A percentile compares a stretch with the other conserved stretches of the same genome.
Evolutionary conservation across 2,329 filamentous ascomycete species (phyloP).

Genomic region (Colletotrichum siamense): DNA sequence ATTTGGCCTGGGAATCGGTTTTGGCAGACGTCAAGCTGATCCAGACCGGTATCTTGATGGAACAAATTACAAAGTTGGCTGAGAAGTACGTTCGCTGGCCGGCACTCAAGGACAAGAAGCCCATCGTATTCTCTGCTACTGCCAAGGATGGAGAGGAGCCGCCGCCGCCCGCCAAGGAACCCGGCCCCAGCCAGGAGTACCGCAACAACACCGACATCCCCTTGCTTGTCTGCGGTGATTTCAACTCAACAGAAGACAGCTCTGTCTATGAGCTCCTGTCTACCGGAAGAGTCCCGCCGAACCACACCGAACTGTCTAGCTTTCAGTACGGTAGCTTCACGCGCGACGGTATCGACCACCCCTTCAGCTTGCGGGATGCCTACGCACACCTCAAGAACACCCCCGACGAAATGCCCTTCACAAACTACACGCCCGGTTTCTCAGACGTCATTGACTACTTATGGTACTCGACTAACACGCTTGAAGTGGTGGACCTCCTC

Average conservation of each 20-base stretch:
- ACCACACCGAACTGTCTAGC: slow-evolving; percentile 80
- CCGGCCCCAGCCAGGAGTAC: slow-evolving; percentile 86
- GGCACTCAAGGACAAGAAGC: slow-evolving; percentile 80
- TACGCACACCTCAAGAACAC: slow-evolving; percentile 85
- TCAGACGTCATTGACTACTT: slow-evolving; percentile 94
- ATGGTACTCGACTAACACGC: slow-evolving; percentile 92
- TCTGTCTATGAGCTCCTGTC: slow-evolving; percentile 91
- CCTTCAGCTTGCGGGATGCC: slow-evolving; percentile 90
- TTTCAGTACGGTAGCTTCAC: slow-evolving; percentile 95
- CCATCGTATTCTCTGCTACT: slow-evolving; percentile 44
- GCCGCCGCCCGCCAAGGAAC: slow-evolving; percentile 64
- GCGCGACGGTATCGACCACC: slow-evolving; percentile 88
- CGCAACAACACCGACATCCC: slow-evolving; percentile 86
- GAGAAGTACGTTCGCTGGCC: slow-evolving; percentile 85
- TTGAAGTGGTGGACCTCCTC: slow-evolving; percentile 83
- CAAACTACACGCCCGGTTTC: slow-evolving; percentile 96
- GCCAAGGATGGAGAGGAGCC: slow-evolving; percentile 51
- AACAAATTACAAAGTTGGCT: slow-evolving; percentile 84
- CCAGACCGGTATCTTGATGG: slow-evolving; percentile 94
- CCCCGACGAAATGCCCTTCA: slow-evolving; percentile 86
- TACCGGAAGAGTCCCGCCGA: slow-evolving; percentile 76
- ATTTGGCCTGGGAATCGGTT: slow-evolving; percentile 92
- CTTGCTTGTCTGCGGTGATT: slow-evolving; percentile 90
- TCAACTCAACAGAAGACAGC: slow-evolving; percentile 88
- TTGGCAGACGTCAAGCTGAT: slow-evolving; percentile 95